Evolutionary conservation across 345 rosid species (phyloP), one percentile per base, ranked within the genome.

Genomic region (Salix suchowensis): DNA sequence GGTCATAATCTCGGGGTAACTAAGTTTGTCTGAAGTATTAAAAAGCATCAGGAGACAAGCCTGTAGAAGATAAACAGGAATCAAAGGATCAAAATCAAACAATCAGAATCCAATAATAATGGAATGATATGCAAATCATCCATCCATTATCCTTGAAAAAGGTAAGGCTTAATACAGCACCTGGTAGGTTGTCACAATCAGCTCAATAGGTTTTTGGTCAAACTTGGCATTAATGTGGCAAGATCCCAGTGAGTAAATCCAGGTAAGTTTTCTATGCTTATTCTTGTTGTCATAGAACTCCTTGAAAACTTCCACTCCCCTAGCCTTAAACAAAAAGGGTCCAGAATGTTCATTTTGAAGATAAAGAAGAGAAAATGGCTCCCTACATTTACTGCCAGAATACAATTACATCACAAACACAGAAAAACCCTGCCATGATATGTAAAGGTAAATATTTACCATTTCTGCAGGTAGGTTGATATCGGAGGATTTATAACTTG

Each of bases 31-130:
- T 2, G 97, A 83, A 26, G 92, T 70, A 86, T 96, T 96, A 78
- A 96, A 96, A 42, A 92, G 89, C 81, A 96, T 82, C 66, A 96
- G 85, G 54, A 92, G 89, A 71, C 97, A 91, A 76, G 97, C 99
- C 99, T 96, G 83, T 77, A 55, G 70, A 71, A 32, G 24, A 67
- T 34, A 39, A 34, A 55, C 50, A 52, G n/a, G 26, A 67, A 40
- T 26, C 65, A 30, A 21, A 65, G 8, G 28, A 18, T 50, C 32
- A 72, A 44, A 10, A 71, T 39, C 44, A 82, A 52, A 30, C 10
- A 70, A 34, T 34, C 68, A 30, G 28, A 65, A 42, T 23, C 70
- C 23, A 50, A n/a, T 23, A 52, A 30, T n/a, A 9, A 34, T 19
- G 36, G 54, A 64, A 37, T 7, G 7, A 37, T 64, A 8, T 10